These are phyloP conservation scores for Ogataea pilisensis DNA, from an alignment of 805 yeast genomes.

Conservation along the genomic window DNA sequence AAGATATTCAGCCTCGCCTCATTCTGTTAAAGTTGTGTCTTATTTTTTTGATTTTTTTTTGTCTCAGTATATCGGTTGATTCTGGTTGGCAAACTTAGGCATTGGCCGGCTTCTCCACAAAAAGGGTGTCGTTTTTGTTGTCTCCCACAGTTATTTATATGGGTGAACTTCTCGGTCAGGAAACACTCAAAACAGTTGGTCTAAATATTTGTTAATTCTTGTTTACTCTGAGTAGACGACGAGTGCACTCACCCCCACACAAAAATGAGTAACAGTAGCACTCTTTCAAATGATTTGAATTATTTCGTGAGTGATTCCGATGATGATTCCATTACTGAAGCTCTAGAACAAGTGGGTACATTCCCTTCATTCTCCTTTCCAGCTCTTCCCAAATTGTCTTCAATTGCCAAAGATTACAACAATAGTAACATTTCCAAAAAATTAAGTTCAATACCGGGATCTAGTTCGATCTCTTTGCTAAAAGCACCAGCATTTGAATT, in stretches of 20 bases:
- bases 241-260: neutral
- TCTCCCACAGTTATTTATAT: too few relatives aligned
- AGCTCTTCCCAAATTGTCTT: slow-evolving; percentile 25
- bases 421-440: slow-evolving; percentile 21
- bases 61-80: too few relatives aligned
- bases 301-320: slow-evolving; percentile 9
- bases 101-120: neutral
- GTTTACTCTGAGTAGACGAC: too few relatives aligned
- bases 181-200: neutral
- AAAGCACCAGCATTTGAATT: slow-evolving; percentile 17
- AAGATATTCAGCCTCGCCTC: neutral
- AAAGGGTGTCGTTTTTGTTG: too few relatives aligned
- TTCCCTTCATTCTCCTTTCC: slow-evolving; percentile 27
- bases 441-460: slow-evolving; percentile 9
- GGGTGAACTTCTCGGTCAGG: too few relatives aligned
- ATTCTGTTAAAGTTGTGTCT: neutral
- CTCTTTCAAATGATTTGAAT: slow-evolving; percentile 4
- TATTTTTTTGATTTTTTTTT: neutral
- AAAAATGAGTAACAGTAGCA: neutral
- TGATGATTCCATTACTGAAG: slow-evolving; percentile 40
- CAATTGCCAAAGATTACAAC: slow-evolving; percentile 12
- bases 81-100: too few relatives aligned
- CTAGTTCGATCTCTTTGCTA: neutral
- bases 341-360: slow-evolving; percentile 49
- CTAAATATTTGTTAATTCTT: neutral